phyloP scores from a whole-genome alignment of 371 early-diverging fungal species.

The Funneliformis caledonium region DNA sequence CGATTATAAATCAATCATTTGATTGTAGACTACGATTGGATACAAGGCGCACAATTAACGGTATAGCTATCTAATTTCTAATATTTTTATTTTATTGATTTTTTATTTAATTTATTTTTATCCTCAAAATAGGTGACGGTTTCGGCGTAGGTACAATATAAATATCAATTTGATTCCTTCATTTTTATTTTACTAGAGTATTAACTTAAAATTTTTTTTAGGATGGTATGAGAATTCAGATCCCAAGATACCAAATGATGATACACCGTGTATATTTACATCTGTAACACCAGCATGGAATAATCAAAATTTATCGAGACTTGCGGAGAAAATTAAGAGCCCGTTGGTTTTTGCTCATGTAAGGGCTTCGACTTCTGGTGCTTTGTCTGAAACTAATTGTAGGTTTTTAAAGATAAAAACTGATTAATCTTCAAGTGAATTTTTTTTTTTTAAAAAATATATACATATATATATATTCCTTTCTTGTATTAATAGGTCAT shows the following conservation, averaged over 20 bases:
- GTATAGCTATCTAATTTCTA: constrained; percentile 47
- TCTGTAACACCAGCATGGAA: constrained; percentile 90
- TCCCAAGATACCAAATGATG: constrained; percentile 29
- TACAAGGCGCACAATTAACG: constrained; percentile 69
- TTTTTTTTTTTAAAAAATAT: background rate
- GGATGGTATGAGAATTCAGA: constrained; percentile 69
- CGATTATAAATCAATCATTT: constrained; percentile 84
- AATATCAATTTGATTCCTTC: background rate
- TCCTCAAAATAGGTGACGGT: constrained; percentile 68
- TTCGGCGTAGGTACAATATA: constrained; percentile 72
- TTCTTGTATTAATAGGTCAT: constrained; percentile 50
- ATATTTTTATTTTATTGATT: background rate
- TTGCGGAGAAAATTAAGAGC: constrained; percentile 82
- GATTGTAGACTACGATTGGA: constrained; percentile 74
- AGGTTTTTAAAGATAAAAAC: constrained; percentile 37
- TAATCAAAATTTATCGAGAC: constrained; percentile 76
- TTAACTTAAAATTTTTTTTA: constrained; percentile 4
- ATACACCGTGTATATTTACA: constrained; percentile 83
- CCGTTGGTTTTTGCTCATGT: constrained; percentile 86
- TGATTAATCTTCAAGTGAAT: background rate
- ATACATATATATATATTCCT: too few species aligned
- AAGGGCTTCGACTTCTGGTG: constrained; percentile 78
- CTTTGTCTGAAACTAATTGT: constrained; percentile 85
- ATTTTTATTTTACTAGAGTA: background rate
- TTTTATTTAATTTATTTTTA: background rate